Base-by-base conservation (phyloP, 345 rosid species). In the Euclidium syriacum region DNA sequence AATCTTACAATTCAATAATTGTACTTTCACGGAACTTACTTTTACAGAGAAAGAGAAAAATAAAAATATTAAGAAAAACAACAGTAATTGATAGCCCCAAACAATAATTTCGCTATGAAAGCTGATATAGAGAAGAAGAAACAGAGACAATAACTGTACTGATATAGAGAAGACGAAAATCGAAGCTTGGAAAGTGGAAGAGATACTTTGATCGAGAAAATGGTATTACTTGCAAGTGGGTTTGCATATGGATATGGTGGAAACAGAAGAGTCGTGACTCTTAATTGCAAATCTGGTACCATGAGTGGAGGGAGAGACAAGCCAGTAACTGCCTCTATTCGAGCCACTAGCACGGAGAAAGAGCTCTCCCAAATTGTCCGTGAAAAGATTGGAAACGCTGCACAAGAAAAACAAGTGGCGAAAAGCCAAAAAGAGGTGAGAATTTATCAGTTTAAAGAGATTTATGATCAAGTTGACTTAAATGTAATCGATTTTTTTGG, bases 271-370 rank as follows among this genome's bases (percentile, higher is more conserved):
- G 97, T 92, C 12, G 99, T 87, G 58, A 90, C 99, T 29, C 87
- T 94, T 50, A 95, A 94, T 48, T 97, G 99, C 44, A 85, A 82
- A 74, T 87, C 96, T 71, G 99, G 99, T 59, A 94, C 99, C 7
- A 90, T 94, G 97, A 94, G 91, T 68, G 99, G 99, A 41, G 98
- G 98, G 17, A 97, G 99, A 79, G 70, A 80, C 68, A 90, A 83
- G 80, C 97, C 97, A 49, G 99, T 97, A 15, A 85, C n/a, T n/a
- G n/a, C 99, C 52, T 85, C 88, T 68, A 77, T 92, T 80, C 90
- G 91, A 64, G 80, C 84, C 29, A 44, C 83, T 17, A 87, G 82
- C 56, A 91, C 91, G 27, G 98, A 87, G 77, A 74, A 76, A 58
- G 96, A 87, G 75, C 96, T 90, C 58, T 74, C 78, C 43, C 44